These are phyloP conservation scores for Russula abietina DNA, from an alignment of 768 basidiomycete species.

Conservation along the genomic window DNA sequence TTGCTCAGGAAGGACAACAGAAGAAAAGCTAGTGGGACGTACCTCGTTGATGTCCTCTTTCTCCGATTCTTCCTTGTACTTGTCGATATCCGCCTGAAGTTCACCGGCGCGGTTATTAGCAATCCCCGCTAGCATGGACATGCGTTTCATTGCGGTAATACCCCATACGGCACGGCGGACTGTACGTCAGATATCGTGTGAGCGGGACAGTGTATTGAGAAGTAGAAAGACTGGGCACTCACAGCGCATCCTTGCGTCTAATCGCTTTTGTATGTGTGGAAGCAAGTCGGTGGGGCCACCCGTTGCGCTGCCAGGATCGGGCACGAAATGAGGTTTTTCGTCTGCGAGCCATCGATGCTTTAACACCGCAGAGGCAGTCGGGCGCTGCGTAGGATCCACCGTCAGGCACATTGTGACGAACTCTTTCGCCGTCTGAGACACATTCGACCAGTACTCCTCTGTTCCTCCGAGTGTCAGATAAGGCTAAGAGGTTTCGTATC, in stretches of 20 bases:
- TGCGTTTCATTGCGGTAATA: slow-evolving; percentile 79
- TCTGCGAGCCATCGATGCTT: slow-evolving; percentile 78
- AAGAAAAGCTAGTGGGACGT: slow-evolving; percentile 1
- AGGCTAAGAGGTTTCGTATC: not conserved
- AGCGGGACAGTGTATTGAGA: not conserved
- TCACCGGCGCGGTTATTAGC: slow-evolving; percentile 39
- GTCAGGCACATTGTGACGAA: slow-evolving; percentile 84
- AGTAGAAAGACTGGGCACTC: not conserved
- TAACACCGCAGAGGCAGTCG: slow-evolving; percentile 70
- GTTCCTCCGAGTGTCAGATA: slow-evolving; percentile 27
- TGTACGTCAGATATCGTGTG: slow-evolving; percentile 31
- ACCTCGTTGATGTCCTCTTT: slow-evolving; percentile 35
- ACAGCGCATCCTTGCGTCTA: slow-evolving; percentile 60
- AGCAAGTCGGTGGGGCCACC: slow-evolving; percentile 72
- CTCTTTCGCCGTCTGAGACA: slow-evolving; percentile 73
- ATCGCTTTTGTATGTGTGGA: slow-evolving; percentile 83
- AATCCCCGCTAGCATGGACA: slow-evolving; percentile 51
- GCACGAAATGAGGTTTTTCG: slow-evolving; percentile 62
- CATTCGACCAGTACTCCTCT: slow-evolving; percentile 80
- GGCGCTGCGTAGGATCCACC: slow-evolving; percentile 70
- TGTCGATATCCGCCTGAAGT: slow-evolving; percentile 52
- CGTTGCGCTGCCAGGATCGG: slow-evolving; percentile 48
- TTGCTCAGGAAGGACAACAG: not conserved
- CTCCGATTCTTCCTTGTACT: slow-evolving; percentile 80
- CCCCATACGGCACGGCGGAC: slow-evolving; percentile 86